Percentiles rank a stretch among this genome's conserved stretches.
These are phyloP conservation scores for Umbelopsis vinacea DNA, from an alignment of 192 early-diverging fungal genomes.

Conservation along the genomic window DNA sequence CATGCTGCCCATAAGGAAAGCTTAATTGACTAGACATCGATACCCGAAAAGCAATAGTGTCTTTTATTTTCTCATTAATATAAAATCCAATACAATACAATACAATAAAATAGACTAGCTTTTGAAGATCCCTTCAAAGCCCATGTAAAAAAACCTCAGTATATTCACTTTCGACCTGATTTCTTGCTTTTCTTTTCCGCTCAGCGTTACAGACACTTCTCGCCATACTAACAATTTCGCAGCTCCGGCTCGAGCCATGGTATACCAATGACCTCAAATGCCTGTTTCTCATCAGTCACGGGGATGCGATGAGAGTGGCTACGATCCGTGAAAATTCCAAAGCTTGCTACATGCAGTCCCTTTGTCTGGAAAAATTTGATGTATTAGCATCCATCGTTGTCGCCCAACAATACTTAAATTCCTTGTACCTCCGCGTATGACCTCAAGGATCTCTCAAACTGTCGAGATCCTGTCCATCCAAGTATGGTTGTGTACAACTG, in stretches of 20 bases:
- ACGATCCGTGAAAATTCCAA: slow-evolving; percentile 32
- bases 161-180: background rate
- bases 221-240: slow-evolving; percentile 31
- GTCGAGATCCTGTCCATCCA: slow-evolving; percentile 43
- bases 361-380: slow-evolving; percentile 22
- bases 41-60: slow-evolving; percentile 4
- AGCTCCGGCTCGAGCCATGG: slow-evolving; percentile 37
- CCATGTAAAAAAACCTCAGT: background rate
- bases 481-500: slow-evolving; percentile 31
- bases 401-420: no score
- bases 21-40: slow-evolving; percentile 5
- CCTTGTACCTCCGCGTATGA: slow-evolving; percentile 27
- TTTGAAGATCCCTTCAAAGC: background rate
- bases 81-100: background rate
- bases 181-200: no score
- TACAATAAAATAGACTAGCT: background rate
- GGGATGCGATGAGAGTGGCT: slow-evolving; percentile 4
- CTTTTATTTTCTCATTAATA: background rate
- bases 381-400: background rate
- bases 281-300: slow-evolving; percentile 24
- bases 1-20: background rate
- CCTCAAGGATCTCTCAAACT: slow-evolving; percentile 32
- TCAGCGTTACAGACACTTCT: background rate
- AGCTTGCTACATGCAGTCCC: slow-evolving; percentile 24
- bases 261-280: slow-evolving; percentile 31